Evolutionary conservation across 2,329 filamentous ascomycete species (phyloP).

Genomic region (Metarhizium sp.): DNA sequence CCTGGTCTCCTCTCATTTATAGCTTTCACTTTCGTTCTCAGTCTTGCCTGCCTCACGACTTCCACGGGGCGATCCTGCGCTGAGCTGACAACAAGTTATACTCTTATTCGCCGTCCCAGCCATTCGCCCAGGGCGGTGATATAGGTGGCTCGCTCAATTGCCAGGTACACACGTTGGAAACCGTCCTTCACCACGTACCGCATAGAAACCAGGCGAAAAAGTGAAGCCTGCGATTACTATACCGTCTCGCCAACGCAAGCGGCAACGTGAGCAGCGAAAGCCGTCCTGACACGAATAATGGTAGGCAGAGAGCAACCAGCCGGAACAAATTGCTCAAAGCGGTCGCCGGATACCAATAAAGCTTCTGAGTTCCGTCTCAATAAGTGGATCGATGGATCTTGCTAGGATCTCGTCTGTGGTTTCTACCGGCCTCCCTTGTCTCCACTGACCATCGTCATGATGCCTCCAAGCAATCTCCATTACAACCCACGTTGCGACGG

Average conservation of each 20-base stretch:
- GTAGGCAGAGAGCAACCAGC: neutral
- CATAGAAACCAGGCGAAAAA: neutral
- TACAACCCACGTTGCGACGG: conserved; percentile 1
- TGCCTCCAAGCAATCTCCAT: conserved; percentile 4
- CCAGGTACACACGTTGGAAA: neutral
- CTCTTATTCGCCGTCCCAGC: neutral
- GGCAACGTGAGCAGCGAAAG: neutral
- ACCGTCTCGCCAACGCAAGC: neutral
- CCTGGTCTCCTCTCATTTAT: too few relatives aligned
- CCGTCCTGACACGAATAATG: neutral
- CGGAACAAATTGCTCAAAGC: neutral
- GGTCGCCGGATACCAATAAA: neutral
- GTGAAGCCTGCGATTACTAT: neutral
- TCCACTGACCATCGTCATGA: conserved; percentile 9
- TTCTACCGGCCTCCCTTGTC: neutral
- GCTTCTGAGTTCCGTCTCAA: neutral
- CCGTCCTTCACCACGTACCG: neutral
- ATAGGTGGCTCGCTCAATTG: neutral
- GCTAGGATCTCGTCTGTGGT: conserved; percentile 3
- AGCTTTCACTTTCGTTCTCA: neutral
- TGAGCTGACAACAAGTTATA: neutral
- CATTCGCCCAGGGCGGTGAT: neutral
- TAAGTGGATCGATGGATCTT: conserved; percentile 10
- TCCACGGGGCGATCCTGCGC: neutral
- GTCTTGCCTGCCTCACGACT: neutral